Evolutionary conservation across 1,284 basidiomycete genomes (phyloP).

Genomic region (Fomitopsis palustris): DNA sequence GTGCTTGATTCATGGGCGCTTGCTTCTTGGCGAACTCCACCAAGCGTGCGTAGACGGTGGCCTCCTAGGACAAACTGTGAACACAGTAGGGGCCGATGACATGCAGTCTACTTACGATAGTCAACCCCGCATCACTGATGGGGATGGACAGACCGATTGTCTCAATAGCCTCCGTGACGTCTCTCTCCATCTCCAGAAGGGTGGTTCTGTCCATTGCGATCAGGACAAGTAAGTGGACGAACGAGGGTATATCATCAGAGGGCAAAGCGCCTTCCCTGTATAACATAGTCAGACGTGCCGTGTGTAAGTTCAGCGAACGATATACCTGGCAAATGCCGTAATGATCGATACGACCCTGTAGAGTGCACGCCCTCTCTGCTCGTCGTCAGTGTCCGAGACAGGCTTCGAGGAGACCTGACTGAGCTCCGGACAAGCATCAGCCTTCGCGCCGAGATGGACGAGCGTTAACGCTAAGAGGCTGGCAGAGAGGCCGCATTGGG

Average conservation of each 20-base stretch:
- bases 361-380: constrained; percentile 29
- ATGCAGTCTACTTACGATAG: constrained; percentile 12
- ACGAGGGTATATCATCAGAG: constrained; percentile 41
- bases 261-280: constrained; percentile 17
- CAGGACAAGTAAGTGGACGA: constrained; percentile 48
- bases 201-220: constrained; percentile 54
- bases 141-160: constrained; percentile 38
- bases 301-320: neutral
- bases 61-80: constrained; percentile 35
- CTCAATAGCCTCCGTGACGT: constrained; percentile 45
- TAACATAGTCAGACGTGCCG: neutral
- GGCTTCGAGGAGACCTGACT: constrained; percentile 2
- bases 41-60: constrained; percentile 41
- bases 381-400: neutral
- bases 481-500: constrained; percentile 30
- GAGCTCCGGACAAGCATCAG: constrained; percentile 7
- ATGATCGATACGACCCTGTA: constrained; percentile 43
- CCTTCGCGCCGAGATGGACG: constrained; percentile 18
- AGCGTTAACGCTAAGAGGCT: constrained; percentile 13
- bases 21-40: constrained; percentile 32
- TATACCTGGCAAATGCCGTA: constrained; percentile 45
- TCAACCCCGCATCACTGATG: constrained; percentile 30
- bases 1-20: constrained; percentile 38
- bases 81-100: neutral
- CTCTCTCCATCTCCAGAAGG: constrained; percentile 38